phyloP scores from a whole-genome alignment of 495 filamentous ascomycete species.

The Viridothelium virens region DNA sequence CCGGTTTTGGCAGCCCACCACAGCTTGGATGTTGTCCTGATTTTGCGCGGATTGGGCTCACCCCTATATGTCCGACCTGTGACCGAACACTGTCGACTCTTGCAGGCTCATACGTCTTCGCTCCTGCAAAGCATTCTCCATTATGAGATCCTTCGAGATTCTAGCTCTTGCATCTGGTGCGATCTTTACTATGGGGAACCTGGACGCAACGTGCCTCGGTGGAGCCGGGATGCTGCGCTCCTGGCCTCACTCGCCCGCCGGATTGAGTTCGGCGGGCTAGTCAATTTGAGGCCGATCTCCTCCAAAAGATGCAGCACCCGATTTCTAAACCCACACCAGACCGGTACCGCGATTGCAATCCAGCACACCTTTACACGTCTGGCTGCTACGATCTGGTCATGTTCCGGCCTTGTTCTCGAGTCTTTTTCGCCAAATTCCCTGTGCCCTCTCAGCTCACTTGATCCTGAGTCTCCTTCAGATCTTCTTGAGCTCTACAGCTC shows the following conservation, averaged over 20 bases:
- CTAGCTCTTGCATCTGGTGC: too few relatives aligned
- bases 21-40: too few relatives aligned
- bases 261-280: neutral
- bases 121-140: too few relatives aligned
- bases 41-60: too few relatives aligned
- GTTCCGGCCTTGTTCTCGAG: neutral
- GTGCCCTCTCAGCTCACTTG: neutral
- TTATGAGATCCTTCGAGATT: too few relatives aligned
- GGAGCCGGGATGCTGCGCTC: too few relatives aligned
- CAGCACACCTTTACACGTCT: neutral
- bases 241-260: neutral
- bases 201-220: too few relatives aligned
- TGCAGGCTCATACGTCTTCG: too few relatives aligned
- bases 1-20: too few relatives aligned
- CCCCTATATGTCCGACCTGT: too few relatives aligned
- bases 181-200: too few relatives aligned
- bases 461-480: neutral
- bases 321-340: conserved; percentile 10
- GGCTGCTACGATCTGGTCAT: neutral
- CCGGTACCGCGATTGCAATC: conserved; percentile 3
- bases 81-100: too few relatives aligned
- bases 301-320: conserved; percentile 10
- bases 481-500: conserved; percentile 6
- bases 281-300: neutral
- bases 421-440: neutral